Conservation (phyloP, 495 filamentous ascomycete species). For the Annulohypoxylon nitens region DNA sequence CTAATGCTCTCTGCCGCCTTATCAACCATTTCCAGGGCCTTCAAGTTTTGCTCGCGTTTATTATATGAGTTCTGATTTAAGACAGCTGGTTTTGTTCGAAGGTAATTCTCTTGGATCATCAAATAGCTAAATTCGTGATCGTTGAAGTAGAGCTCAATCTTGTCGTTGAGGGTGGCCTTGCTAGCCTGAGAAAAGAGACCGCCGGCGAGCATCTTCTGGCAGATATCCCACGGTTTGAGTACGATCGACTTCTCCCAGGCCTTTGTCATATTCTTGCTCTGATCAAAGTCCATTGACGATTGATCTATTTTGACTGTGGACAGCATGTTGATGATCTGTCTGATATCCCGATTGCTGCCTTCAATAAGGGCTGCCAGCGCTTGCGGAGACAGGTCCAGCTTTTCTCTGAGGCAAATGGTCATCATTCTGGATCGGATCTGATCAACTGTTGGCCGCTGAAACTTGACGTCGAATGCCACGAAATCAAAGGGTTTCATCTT, state of each 20-base stretch:
- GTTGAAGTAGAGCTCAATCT: slow-evolving; percentile 99
- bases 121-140: slow-evolving; percentile 96
- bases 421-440: slow-evolving; percentile 90
- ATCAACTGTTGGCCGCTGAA: slow-evolving; percentile 88
- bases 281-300: slow-evolving; percentile 79
- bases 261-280: slow-evolving; percentile 93
- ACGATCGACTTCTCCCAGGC: slow-evolving; percentile 98
- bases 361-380: slow-evolving; percentile 97
- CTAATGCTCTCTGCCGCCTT: slow-evolving; percentile 94
- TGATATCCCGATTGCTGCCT: slow-evolving; percentile 93
- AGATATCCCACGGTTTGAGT: slow-evolving; percentile 98
- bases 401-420: slow-evolving; percentile 94
- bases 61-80: slow-evolving; percentile 67
- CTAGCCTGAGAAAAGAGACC: slow-evolving; percentile 86
- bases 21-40: slow-evolving; percentile 84
- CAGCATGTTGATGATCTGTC: slow-evolving; percentile 98
- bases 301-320: slow-evolving; percentile 92
- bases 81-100: slow-evolving; percentile 80
- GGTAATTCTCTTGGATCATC: slow-evolving; percentile 99
- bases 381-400: slow-evolving; percentile 82
- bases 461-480: slow-evolving; percentile 85
- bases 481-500: slow-evolving; percentile 99
- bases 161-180: slow-evolving; percentile 91
- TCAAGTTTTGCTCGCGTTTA: slow-evolving; percentile 75
- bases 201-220: slow-evolving; percentile 86